phyloP scores from a whole-genome alignment of 208 protist species.

The Crithidia acanthocephali region DNA sequence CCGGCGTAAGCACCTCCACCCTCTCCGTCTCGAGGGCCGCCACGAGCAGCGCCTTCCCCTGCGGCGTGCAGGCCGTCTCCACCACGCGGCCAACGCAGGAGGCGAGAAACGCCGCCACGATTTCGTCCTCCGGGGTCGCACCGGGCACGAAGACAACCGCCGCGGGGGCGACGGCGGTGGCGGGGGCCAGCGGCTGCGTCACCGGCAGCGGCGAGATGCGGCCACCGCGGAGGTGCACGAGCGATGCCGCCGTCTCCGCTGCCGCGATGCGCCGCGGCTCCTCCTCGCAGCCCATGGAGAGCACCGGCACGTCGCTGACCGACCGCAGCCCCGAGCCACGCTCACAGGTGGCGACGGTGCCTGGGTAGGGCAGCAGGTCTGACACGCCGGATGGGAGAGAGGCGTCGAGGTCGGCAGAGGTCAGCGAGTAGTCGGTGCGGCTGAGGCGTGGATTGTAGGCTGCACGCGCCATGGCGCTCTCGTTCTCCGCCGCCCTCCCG shows the following conservation, averaged over 20 bases:
- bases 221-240: neutral
- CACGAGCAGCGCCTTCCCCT: slow-evolving; percentile 62
- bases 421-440: slow-evolving; percentile 2
- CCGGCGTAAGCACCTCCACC: slow-evolving; percentile 37
- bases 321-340: slow-evolving; percentile 17
- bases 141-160: slow-evolving; percentile 2
- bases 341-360: slow-evolving; percentile 3
- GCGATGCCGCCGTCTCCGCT: neutral
- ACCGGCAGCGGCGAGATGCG: slow-evolving; percentile 2
- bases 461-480: neutral
- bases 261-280: neutral
- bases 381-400: slow-evolving; percentile 10
- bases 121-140: slow-evolving; percentile 7
- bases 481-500: slow-evolving; percentile 5
- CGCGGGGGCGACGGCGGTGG: neutral
- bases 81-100: slow-evolving; percentile 51
- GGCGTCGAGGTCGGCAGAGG: slow-evolving; percentile 12
- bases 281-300: slow-evolving; percentile 25
- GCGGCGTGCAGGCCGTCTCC: slow-evolving; percentile 60
- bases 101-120: slow-evolving; percentile 23
- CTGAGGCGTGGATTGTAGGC: slow-evolving; percentile 1
- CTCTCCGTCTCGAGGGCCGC: slow-evolving; percentile 56
- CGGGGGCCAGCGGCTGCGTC: neutral
- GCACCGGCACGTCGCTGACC: slow-evolving; percentile 34
- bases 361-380: neutral